These are phyloP conservation scores for Ogataea ramenticola DNA, from an alignment of 805 yeast genomes.

Conservation along the genomic window DNA sequence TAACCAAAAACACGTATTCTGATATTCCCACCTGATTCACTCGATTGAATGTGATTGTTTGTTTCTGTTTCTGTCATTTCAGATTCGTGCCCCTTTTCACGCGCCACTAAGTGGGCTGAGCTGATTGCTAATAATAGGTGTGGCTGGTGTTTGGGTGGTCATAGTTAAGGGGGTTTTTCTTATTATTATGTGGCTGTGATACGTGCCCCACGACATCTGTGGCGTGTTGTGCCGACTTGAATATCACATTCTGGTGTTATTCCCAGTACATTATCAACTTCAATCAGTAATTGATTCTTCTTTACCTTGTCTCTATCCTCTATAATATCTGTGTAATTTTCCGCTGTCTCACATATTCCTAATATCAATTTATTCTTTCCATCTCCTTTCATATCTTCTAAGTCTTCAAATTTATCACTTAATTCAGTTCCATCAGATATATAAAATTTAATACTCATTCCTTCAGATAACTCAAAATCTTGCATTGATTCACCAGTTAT, in stretches of 20 bases:
- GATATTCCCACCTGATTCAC: no score
- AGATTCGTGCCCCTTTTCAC: no score
- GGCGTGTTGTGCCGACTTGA: not conserved
- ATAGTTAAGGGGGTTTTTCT: no score
- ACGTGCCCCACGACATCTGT: slow-evolving; percentile 1
- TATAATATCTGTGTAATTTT: not conserved
- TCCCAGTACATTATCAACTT: slow-evolving; percentile 3
- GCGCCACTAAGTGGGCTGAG: no score
- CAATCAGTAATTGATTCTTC: not conserved
- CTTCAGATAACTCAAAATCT: not conserved
- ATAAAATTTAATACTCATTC: not conserved
- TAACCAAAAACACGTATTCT: no score
- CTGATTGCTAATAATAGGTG: no score
- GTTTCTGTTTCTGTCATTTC: no score
- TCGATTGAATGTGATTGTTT: no score
- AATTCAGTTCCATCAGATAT: not conserved
- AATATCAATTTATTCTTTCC: not conserved
- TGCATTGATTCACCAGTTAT: not conserved
- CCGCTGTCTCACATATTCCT: not conserved
- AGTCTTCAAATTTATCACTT: not conserved
- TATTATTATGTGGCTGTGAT: no score
- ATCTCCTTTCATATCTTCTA: not conserved
- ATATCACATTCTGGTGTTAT: not conserved
- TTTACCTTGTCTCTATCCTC: no score
- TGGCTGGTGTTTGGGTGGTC: no score